Base-by-base conservation (phyloP, 805 yeast species). In the Kodamaea restingae region DNA sequence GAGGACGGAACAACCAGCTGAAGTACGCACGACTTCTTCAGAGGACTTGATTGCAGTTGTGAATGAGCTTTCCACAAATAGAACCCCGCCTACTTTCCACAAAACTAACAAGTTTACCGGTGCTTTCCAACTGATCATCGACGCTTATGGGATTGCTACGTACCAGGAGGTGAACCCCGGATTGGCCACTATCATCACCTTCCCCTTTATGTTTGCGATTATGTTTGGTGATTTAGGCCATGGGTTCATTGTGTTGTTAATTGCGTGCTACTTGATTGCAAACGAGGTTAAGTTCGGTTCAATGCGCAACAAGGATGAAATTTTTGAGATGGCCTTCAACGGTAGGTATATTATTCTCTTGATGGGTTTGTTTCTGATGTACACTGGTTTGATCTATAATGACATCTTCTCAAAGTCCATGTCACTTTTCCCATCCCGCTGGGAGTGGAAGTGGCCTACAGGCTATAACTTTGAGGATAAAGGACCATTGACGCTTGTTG, bases 221-320 rank as follows among this genome's bases (percentile, higher is more conserved):
- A 93, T 93, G 98, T 93, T 93, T 71, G 98, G 98, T 71, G 98
- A 93, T 69, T 60, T 90, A 43, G 98, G 98, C 11, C 98, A 93
- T 67, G 98, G 98, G 4, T 75, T 88, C 43, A 76, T 93, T 35
- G 69, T 93, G 61, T 75, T 83, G 39, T 61, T 84, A 41, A 86
- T 88, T 12, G 95, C 95, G 1, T 63, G 78, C 38, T 62, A 66
- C 21, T 67, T 93, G 46, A 88, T 93, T 8, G 47, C 80, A 36
- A 81, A 84, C 57, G 98, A 93, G 62, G 74, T 71, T 45, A 71
- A 75, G 46, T 75, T 93, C 38, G 81, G 75, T 17, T 71, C 70
- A 35, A 73, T 80, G 71, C 76, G 82, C 54, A 47, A 53, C 32
- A 75, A 90, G 54, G 97, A 88, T 56, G 98, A 93, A 59, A 88